phyloP scores from a whole-genome alignment of 2,329 filamentous ascomycete genomes.

The Sclerotinia minor region DNA sequence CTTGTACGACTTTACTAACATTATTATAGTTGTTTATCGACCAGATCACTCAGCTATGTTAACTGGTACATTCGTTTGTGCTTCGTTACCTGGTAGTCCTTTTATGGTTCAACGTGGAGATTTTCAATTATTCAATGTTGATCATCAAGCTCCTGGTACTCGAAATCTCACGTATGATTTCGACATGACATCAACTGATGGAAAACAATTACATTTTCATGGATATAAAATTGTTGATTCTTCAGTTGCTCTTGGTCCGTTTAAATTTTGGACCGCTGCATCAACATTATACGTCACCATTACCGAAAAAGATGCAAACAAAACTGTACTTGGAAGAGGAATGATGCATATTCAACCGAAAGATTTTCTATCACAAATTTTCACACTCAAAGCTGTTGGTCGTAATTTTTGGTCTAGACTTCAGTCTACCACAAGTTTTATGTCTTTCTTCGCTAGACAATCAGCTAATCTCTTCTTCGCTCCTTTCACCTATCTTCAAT shows the following conservation, averaged over 20 bases:
- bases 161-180: conserved; percentile 62
- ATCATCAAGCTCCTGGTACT: conserved; percentile 56
- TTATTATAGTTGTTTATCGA: conserved; percentile 45
- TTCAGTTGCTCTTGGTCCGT: conserved; percentile 56
- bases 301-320: conserved; percentile 41
- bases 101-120: conserved; percentile 60
- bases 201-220: conserved; percentile 56
- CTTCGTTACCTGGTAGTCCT: conserved; percentile 55
- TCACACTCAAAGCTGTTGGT: conserved; percentile 55
- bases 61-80: conserved; percentile 60
- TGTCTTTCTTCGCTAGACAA: conserved; percentile 57
- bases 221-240: conserved; percentile 64
- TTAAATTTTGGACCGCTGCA: conserved; percentile 61
- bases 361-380: conserved; percentile 57
- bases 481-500: conserved; percentile 57
- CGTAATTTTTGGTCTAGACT: conserved; percentile 48
- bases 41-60: conserved; percentile 54
- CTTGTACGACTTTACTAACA: not conserved
- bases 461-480: conserved; percentile 55
- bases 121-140: conserved; percentile 57
- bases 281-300: conserved; percentile 64
- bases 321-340: conserved; percentile 55
- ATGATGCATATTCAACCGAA: conserved; percentile 56
- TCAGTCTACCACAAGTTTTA: conserved; percentile 51
- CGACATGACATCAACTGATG: conserved; percentile 56